These are phyloP conservation scores for Dictyostelium discoideum DNA, from an alignment of 78 protist species.

Conservation along the genomic window DNA sequence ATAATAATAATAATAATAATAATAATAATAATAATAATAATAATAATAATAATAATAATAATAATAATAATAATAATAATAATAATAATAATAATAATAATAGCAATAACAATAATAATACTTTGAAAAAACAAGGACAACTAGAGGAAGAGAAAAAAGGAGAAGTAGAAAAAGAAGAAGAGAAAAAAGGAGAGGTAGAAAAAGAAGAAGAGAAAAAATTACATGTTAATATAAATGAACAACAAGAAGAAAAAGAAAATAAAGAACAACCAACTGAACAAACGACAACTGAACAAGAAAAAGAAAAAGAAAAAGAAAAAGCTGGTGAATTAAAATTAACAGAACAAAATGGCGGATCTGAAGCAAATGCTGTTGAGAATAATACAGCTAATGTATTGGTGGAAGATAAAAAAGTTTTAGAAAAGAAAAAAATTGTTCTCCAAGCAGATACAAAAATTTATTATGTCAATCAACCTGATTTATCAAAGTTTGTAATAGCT, in stretches of 20 bases:
- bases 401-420: neutral
- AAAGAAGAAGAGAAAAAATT: neutral
- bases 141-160: neutral
- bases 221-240: neutral
- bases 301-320: too few relatives aligned
- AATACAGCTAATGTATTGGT: neutral
- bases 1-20: too few relatives aligned
- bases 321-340: neutral
- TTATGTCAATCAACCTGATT: slow-evolving; percentile 65
- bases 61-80: too few relatives aligned
- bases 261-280: neutral
- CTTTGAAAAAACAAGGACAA: neutral
- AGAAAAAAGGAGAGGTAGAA: neutral
- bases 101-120: too few relatives aligned
- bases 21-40: too few relatives aligned
- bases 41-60: too few relatives aligned
- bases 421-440: slow-evolving; percentile 16
- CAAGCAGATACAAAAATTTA: neutral
- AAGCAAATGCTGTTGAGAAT: too few relatives aligned
- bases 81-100: neutral
- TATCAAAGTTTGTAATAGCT: slow-evolving; percentile 44
- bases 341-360: neutral
- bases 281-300: neutral
- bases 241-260: neutral
- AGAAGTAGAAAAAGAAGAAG: neutral